These are phyloP conservation scores for Spathaspora sp. DNA, from an alignment of 1,139 yeast species.

Conservation along the genomic window DNA sequence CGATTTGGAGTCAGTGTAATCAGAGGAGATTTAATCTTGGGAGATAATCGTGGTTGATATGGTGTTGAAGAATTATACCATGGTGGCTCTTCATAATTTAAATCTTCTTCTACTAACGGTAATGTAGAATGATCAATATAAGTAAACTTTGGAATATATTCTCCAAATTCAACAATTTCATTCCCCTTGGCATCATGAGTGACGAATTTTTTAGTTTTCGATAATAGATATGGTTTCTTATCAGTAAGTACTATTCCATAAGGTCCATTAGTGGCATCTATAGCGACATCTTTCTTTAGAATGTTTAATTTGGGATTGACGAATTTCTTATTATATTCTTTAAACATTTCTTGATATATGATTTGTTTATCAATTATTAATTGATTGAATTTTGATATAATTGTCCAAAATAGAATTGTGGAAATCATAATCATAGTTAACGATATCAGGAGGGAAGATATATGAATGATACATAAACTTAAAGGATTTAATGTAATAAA, in stretches of 20 bases:
- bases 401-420: conserved; percentile 15
- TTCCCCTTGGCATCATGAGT: conserved; percentile 50
- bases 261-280: conserved; percentile 58
- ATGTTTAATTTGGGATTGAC: conserved; percentile 62
- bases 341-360: conserved; percentile 58
- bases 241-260: conserved; percentile 32
- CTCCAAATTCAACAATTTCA: conserved; percentile 16
- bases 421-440: conserved; percentile 39
- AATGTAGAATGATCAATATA: background rate
- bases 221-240: conserved; percentile 28
- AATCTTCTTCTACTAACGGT: background rate
- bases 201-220: conserved; percentile 41
- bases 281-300: conserved; percentile 58
- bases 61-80: conserved; percentile 28
- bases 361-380: conserved; percentile 63
- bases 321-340: conserved; percentile 63
- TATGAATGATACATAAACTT: conserved; percentile 38
- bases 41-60: conserved; percentile 7
- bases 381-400: conserved; percentile 39
- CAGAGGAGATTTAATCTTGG: background rate
- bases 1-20: conserved; percentile 12
- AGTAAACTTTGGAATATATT: background rate
- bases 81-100: conserved; percentile 7
- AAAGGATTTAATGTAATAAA: conserved; percentile 60
- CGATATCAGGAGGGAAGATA: conserved; percentile 31